These are phyloP conservation scores for Leccinum fibrillosum DNA, from an alignment of 768 basidiomycete genomes.

Conservation along the genomic window DNA sequence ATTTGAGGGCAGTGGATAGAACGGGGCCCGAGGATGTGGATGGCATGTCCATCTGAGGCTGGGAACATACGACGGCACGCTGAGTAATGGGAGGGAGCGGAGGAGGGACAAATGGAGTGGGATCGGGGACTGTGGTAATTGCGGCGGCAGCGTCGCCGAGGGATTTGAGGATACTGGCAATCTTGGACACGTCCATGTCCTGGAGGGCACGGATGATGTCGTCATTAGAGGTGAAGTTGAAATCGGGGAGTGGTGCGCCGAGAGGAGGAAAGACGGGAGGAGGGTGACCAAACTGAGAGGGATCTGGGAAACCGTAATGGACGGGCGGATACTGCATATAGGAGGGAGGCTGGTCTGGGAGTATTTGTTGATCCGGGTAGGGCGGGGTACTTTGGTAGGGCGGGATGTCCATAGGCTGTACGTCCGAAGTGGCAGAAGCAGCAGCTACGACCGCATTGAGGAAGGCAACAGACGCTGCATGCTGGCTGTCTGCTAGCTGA, in stretches of 20 bases:
- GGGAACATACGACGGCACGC: constrained; percentile 29
- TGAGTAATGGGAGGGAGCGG: constrained; percentile 22
- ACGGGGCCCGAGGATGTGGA: constrained; percentile 40
- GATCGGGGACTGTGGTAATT: constrained; percentile 28
- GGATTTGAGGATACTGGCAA: constrained; percentile 63
- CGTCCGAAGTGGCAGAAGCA: constrained; percentile 48
- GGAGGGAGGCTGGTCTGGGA: constrained; percentile 23
- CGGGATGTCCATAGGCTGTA: constrained; percentile 27
- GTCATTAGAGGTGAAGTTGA: constrained; percentile 58
- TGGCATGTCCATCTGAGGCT: constrained; percentile 40
- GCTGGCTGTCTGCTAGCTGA: constrained; percentile 32
- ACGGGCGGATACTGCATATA: constrained; percentile 32
- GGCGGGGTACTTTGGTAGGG: constrained; percentile 31
- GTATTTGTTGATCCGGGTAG: constrained; percentile 33
- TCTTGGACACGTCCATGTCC: constrained; percentile 64
- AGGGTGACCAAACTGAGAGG: constrained; percentile 25
- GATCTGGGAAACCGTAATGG: constrained; percentile 27
- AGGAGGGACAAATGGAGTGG: constrained; percentile 21
- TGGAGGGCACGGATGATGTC: constrained; percentile 72
- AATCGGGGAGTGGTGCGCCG: constrained; percentile 29
- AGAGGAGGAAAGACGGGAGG: constrained; percentile 23
- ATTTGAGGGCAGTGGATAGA: constrained; percentile 38
- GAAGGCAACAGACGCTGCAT: constrained; percentile 54
- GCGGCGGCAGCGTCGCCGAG: constrained; percentile 56
- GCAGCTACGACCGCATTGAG: constrained; percentile 66